A percentile compares a stretch with the other conserved stretches of the same genome.
phyloP scores from a whole-genome alignment of 1,284 basidiomycete species.

The Ceratobasidium theobromae region DNA sequence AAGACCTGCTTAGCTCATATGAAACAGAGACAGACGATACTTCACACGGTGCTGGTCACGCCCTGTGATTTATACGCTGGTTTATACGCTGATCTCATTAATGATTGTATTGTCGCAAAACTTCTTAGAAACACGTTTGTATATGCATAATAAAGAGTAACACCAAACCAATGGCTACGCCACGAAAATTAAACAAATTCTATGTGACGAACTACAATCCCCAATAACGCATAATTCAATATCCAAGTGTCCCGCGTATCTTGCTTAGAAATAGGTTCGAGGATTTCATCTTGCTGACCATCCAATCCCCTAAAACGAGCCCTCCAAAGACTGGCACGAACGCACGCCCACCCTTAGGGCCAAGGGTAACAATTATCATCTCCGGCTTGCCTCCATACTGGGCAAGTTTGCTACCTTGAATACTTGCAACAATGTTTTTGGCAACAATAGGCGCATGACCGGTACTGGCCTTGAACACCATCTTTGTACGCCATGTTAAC shows the following conservation, averaged over 20 bases:
- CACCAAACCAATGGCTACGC: too few relatives aligned
- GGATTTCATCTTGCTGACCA: conserved; percentile 7
- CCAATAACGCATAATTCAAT: not conserved
- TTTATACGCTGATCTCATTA: too few relatives aligned
- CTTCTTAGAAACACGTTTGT: too few relatives aligned
- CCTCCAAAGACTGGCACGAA: conserved; percentile 11
- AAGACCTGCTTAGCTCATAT: conserved; percentile 35
- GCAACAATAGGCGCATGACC: conserved; percentile 26
- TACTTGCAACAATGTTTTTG: conserved; percentile 30
- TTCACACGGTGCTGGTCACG: conserved; percentile 7
- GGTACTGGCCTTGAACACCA: conserved; percentile 19
- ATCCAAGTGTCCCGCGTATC: not conserved
- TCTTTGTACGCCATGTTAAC: not conserved
- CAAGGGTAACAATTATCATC: conserved; percentile 29
- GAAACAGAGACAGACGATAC: conserved; percentile 29
- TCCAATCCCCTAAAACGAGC: conserved; percentile 21
- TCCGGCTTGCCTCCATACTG: conserved; percentile 15
- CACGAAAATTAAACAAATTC: too few relatives aligned
- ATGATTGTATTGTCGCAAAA: too few relatives aligned
- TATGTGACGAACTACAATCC: too few relatives aligned
- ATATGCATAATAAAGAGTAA: too few relatives aligned
- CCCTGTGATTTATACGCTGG: conserved; percentile 12
- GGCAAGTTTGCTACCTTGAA: conserved; percentile 27
- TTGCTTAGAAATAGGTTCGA: not conserved
- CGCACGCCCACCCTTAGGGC: conserved; percentile 18